Evolutionary conservation across 495 filamentous ascomycete genomes (phyloP), one percentile per base, ranked within the genome.

Genomic region (Aspergillus conjunctus): DNA sequence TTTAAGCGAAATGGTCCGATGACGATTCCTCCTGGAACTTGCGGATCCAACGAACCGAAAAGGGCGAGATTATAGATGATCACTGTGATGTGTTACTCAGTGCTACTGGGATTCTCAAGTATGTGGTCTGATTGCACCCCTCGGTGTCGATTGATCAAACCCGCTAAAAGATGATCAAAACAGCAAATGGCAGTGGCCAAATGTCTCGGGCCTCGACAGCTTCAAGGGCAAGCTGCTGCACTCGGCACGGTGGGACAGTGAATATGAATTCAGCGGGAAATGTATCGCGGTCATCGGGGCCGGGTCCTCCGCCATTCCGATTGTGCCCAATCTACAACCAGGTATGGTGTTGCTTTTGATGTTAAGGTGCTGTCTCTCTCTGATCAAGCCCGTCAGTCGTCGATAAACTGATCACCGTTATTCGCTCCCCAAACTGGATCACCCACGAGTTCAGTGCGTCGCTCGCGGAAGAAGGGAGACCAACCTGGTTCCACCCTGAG

Each of bases 141-240:
- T 12, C 33, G 33, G 33, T 12, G 33, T 7, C 33, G 12, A 37
- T 37, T 12, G 33, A 37, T 12, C 33, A 37, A 37, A 6, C 6
- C 7, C 7, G 33, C 33, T 37, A 6, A 37, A n/a, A n/a, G n/a
- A n/a, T n/a, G n/a, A n/a, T n/a, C 33, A 6, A 37, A 37, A 37
- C 30, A 63, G 61, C 64, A 75, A 70, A 51, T 72, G 73, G 66
- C 63, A 68, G 34, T 83, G 71, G 69, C 81, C 81, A 10, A 37
- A 74, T 7, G 77, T 84, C 17, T 63, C 66, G 32, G 81, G 81
- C 0, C 57, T 80, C 1, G 44, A 77, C 11, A 43, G 64, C 1
- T 85, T 77, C 64, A 67, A 73, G 30, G 82, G 82, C 0, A 66
- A 71, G 51, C 49, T 77, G 21, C 44, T 81, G 3, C 81, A 85